These are phyloP conservation scores for Albifimbria verrucaria DNA, from an alignment of 2,329 filamentous ascomycete species.

Conservation along the genomic window DNA sequence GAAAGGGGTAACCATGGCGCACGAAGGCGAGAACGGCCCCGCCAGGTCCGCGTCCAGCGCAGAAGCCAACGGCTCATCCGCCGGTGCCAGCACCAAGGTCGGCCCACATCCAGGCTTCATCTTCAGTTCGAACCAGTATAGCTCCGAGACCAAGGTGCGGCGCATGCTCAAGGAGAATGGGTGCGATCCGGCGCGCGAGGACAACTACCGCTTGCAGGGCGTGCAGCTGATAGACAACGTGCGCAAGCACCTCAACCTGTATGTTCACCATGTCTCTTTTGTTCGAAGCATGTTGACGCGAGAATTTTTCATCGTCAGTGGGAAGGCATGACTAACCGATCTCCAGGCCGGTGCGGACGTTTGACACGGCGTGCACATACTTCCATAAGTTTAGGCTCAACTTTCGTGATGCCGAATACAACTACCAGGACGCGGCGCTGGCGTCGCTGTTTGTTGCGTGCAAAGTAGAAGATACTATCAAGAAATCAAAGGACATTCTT, in stretches of 20 bases:
- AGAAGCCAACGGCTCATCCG: constrained; percentile 15
- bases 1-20: constrained; percentile 10
- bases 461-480: constrained; percentile 97
- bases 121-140: constrained; percentile 62
- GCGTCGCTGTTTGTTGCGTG: constrained; percentile 89
- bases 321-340: too few relatives aligned
- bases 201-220: constrained; percentile 76
- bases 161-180: constrained; percentile 66
- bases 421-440: constrained; percentile 80
- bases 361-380: constrained; percentile 85
- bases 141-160: constrained; percentile 77
- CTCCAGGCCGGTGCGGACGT: constrained; percentile 78
- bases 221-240: constrained; percentile 87
- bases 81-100: constrained; percentile 17
- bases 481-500: constrained; percentile 91
- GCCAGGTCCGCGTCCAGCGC: not conserved
- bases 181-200: constrained; percentile 75
- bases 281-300: not conserved
- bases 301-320: too few relatives aligned
- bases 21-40: constrained; percentile 4
- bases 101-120: constrained; percentile 47
- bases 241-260: constrained; percentile 75
- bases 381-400: constrained; percentile 91
- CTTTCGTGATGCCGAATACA: constrained; percentile 82
- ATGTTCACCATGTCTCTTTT: constrained; percentile 30